Evolutionary conservation across 352 stramenopile genomes (phyloP).

Genomic region (Aphanomyces cochlioides): DNA sequence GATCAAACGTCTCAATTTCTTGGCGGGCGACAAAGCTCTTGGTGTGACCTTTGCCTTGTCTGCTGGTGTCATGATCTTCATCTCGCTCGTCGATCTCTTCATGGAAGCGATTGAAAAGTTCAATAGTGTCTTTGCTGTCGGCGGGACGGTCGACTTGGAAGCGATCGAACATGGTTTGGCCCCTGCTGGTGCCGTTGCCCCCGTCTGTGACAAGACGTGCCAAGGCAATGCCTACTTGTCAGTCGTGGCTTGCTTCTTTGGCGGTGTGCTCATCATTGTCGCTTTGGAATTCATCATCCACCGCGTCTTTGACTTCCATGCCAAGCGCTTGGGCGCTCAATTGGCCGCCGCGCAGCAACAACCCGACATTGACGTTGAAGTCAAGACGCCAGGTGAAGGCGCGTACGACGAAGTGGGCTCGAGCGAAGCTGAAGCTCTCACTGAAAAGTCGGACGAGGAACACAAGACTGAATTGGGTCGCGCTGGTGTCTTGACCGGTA

Average conservation of each 20-base stretch:
- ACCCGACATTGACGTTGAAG: not conserved
- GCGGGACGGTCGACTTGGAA: constrained; percentile 51
- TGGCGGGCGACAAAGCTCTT: constrained; percentile 52
- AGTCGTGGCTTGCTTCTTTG: constrained; percentile 50
- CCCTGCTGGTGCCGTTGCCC: constrained; percentile 33
- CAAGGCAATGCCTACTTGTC: constrained; percentile 57
- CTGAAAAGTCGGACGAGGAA: constrained; percentile 30
- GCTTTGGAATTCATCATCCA: constrained; percentile 65
- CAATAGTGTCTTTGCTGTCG: constrained; percentile 49
- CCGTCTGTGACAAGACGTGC: constrained; percentile 59
- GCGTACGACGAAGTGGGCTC: constrained; percentile 13
- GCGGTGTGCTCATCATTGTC: constrained; percentile 60
- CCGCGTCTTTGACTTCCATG: constrained; percentile 38
- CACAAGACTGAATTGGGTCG: constrained; percentile 57
- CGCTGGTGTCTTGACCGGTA: constrained; percentile 88
- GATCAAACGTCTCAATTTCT: constrained; percentile 56
- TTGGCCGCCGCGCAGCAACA: not conserved
- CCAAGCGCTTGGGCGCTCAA: constrained; percentile 3
- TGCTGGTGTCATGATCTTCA: constrained; percentile 74
- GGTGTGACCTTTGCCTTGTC: constrained; percentile 69
- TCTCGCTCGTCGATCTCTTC: constrained; percentile 65
- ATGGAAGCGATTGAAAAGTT: constrained; percentile 56
- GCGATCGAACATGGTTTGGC: constrained; percentile 56
- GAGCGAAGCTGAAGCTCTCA: constrained; percentile 25
- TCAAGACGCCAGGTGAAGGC: not conserved